Percentiles rank a stretch among this genome's conserved stretches.
These are phyloP conservation scores for Saccharomycopsis oosterbeekiorum DNA, from an alignment of 805 yeast genomes.

Conservation along the genomic window DNA sequence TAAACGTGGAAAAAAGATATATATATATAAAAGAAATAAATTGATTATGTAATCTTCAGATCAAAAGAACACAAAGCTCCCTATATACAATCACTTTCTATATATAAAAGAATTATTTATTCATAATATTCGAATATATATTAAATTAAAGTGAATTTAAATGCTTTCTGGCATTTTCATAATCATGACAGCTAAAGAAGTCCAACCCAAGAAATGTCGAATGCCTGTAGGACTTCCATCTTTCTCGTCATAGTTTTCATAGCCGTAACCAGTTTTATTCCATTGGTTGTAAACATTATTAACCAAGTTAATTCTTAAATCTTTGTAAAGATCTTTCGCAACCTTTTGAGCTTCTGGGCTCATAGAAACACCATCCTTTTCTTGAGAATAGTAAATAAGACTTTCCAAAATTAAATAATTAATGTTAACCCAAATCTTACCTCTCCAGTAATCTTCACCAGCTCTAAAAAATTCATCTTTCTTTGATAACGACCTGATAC, in stretches of 20 bases:
- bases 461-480: constrained; percentile 49
- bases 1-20: neutral
- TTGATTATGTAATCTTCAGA: too few relatives aligned
- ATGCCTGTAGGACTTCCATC: constrained; percentile 76
- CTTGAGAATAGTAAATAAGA: constrained; percentile 42
- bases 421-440: constrained; percentile 87
- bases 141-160: neutral
- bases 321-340: constrained; percentile 42
- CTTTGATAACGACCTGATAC: constrained; percentile 73
- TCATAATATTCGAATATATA: neutral
- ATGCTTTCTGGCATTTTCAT: constrained; percentile 65
- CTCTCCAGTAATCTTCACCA: constrained; percentile 91
- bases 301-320: constrained; percentile 59
- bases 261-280: constrained; percentile 67
- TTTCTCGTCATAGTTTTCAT: constrained; percentile 80
- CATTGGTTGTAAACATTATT: constrained; percentile 61
- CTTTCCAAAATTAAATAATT: constrained; percentile 75
- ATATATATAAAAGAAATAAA: too few relatives aligned
- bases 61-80: too few relatives aligned
- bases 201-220: constrained; percentile 91
- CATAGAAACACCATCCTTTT: constrained; percentile 22
- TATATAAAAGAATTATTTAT: neutral
- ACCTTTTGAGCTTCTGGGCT: constrained; percentile 23
- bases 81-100: too few relatives aligned
- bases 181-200: constrained; percentile 68